Base-by-base conservation (phyloP, 345 rosid species). In the Melaleuca alternifolia region DNA sequence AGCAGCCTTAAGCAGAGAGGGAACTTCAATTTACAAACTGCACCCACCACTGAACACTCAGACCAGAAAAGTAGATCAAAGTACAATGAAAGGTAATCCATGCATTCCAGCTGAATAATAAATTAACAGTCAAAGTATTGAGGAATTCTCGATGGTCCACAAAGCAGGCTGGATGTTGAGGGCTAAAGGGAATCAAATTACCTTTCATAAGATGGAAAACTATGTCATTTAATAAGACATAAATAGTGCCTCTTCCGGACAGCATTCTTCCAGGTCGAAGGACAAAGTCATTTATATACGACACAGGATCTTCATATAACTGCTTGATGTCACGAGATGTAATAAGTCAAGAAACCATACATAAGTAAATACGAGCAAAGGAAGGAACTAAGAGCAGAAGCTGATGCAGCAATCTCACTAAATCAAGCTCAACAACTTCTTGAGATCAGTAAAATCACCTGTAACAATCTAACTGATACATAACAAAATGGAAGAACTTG, bases 201-300 rank as follows among this genome's bases (percentile, higher is more conserved):
- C 99, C 96, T 92, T 92, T 90, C 28, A 86, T 83, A 83, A 94
- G 93, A 87, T 91, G 93, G 90, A 95, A 94, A 88, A 93, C 90
- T 95, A 88, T 94, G 91, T 93, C 86, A 85, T 95, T 94, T 23
- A 96, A 88, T 90, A 94, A 91, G 85, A 97, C 91, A 85, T 91
- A 90, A 88, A 96, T 91, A 24, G 92, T 91, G 85, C 98, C 97
- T 91, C 93, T 92, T 89, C 97, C 94, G 12, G 93, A 93, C 77
- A 96, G 89, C 94, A 94, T 90, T 88, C 92, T 93, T 91, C 96
- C 98, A 84, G 98, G 95, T 84, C 52, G 91, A 90, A 94, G 87
- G 65, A 97, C 88, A 88, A 97, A 92, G 54, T 95, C 92, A 33
- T 93, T 92, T 87, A 97, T 53, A 88, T 93, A 89, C 86, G 94